Evolutionary conservation across 352 stramenopile species (phyloP).

Genomic region (Saprolegnia diclina): DNA sequence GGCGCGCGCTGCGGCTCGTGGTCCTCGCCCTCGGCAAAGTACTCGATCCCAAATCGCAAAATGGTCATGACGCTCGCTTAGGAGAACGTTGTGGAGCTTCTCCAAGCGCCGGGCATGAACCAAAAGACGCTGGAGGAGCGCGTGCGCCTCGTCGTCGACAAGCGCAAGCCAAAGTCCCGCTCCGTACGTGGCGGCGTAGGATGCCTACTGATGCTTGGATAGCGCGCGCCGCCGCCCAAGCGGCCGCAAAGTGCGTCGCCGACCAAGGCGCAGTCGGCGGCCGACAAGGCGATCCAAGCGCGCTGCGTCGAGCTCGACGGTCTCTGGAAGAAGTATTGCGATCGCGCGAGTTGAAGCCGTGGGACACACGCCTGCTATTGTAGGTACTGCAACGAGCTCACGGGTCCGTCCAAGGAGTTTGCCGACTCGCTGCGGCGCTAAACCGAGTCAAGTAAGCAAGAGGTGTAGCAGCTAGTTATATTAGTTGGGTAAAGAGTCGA

Average conservation of each 20-base stretch:
- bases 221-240: not conserved
- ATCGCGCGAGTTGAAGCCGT: not conserved
- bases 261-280: not conserved
- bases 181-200: not conserved
- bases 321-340: constrained; percentile 19
- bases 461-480: not conserved
- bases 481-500: constrained; percentile 5
- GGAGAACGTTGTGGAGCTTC: not conserved
- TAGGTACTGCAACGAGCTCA: constrained; percentile 18
- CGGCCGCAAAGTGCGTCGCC: not conserved
- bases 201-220: not conserved
- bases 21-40: constrained; percentile 17
- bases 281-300: constrained; percentile 2
- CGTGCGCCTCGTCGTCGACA: not conserved
- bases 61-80: not conserved
- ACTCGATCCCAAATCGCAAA: not conserved
- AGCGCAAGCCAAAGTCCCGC: not conserved
- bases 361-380: not conserved
- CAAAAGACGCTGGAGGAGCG: constrained; percentile 10
- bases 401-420: not conserved
- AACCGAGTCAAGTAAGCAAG: not conserved
- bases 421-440: constrained; percentile 1
- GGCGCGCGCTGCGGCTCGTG: constrained; percentile 11
- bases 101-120: not conserved
- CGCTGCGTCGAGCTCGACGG: constrained; percentile 12